A percentile compares a stretch with the other conserved stretches of the same genome.
Conservation (phyloP, 1,284 basidiomycete species). For the Ceratobasidium sp. region DNA sequence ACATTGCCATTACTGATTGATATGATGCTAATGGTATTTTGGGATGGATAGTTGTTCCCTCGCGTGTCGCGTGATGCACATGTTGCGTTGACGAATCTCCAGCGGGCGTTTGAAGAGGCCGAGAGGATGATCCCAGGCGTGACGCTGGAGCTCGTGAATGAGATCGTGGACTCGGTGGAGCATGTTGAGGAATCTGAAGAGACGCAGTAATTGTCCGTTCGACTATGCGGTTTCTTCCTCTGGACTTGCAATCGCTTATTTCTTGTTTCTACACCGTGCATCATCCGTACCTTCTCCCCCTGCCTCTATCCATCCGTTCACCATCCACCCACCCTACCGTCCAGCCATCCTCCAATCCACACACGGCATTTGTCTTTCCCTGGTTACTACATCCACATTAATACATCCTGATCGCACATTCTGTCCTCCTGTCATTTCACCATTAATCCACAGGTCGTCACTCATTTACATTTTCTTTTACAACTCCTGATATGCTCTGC, state of each 20-base stretch:
- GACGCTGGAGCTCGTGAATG: constrained; percentile 84
- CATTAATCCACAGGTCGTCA: constrained; percentile 5
- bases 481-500: constrained; percentile 32
- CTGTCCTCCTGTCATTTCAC: not conserved
- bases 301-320: not conserved
- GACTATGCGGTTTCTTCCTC: constrained; percentile 55
- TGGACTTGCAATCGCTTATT: not conserved
- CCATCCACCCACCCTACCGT: not conserved
- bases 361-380: constrained; percentile 4
- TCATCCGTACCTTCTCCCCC: not conserved
- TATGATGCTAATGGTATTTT: constrained; percentile 21
- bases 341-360: constrained; percentile 5
- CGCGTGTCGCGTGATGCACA: constrained; percentile 90
- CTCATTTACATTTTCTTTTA: constrained; percentile 47
- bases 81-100: constrained; percentile 83
- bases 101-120: constrained; percentile 91
- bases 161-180: constrained; percentile 92
- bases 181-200: constrained; percentile 75
- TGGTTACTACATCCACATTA: constrained; percentile 23
- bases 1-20: not conserved
- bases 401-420: constrained; percentile 13
- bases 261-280: not conserved
- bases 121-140: constrained; percentile 90
- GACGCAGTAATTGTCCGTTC: constrained; percentile 10
- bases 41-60: constrained; percentile 79